A percentile compares a stretch with the other conserved stretches of the same genome.
Evolutionary conservation across 345 rosid genomes (phyloP).

Genomic region (Firmiana major): DNA sequence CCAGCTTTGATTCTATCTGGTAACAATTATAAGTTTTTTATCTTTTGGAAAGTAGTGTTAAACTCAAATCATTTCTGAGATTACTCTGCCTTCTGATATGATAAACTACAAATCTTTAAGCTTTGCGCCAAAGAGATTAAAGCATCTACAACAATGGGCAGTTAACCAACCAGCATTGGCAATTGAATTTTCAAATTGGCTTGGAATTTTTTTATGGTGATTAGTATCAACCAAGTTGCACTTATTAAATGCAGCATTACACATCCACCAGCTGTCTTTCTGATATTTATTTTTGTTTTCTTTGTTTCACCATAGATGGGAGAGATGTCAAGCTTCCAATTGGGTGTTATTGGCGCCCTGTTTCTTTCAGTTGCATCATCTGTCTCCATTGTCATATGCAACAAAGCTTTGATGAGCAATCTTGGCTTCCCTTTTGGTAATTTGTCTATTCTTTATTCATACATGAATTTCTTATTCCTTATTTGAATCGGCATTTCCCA

Average conservation of each 20-base stretch:
- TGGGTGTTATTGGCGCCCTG: slow-evolving; percentile 89
- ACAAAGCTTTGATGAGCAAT: slow-evolving; percentile 98
- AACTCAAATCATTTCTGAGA: neutral
- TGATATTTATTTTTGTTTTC: neutral
- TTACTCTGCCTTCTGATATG: neutral
- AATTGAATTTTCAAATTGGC: neutral
- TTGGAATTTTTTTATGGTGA: neutral
- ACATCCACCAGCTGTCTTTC: neutral
- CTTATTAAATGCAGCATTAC: neutral
- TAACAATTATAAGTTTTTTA: too few species aligned
- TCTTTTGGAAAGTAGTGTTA: too few species aligned
- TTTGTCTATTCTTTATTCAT: neutral
- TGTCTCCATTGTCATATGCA: slow-evolving; percentile 98
- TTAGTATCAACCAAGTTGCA: neutral
- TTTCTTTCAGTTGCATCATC: slow-evolving; percentile 96
- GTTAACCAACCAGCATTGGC: neutral
- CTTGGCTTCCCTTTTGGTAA: slow-evolving; percentile 99
- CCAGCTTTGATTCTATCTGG: too few species aligned
- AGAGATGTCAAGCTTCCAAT: slow-evolving; percentile 74
- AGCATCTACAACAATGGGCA: neutral
- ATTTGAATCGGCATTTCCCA: neutral
- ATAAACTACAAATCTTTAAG: neutral
- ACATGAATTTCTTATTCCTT: neutral
- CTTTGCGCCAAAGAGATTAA: neutral
- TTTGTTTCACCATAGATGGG: slow-evolving; percentile 49